Evolutionary conservation across 805 yeast genomes (phyloP), one percentile per base, ranked within the genome.

Genomic region (Barnettozyma populi): DNA sequence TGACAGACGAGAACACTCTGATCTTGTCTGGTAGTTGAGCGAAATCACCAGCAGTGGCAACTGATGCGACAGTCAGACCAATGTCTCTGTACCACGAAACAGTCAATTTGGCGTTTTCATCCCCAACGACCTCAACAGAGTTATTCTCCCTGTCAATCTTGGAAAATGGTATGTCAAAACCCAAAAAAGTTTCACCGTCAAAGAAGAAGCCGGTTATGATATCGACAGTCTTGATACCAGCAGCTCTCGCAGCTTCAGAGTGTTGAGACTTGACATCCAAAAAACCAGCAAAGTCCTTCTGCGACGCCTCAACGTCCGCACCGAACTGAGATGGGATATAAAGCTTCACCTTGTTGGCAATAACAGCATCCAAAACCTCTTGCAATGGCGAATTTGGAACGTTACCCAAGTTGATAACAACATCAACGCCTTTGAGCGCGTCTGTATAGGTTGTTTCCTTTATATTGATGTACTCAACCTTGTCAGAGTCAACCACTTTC

Each of bases 311-410:
- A 16, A 71, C 43, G 46, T 78, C 79, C 20, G 68, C 55, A 36
- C 87, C 89, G 55, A 76, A 82, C 55, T 80, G 85, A 2, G 83
- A 74, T 29, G 85, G 84, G 52, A 80, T 73, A 64, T 71, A 80
- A 31, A 78, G 57, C 57, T 74, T 73, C 43, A 79, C 78, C 52
- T 74, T 72, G 44, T 67, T 69, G 27, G 57, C 62, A 9, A 60
- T 58, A 3, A 73, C 72, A 7, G 74, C 71, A 42, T 74, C 76
- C 31, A 73, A 49, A n/a, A 65, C 51, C 1, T 54, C 64, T 29
- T 64, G 71, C 16, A 56, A 57, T 7, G 74, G 69, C 25, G 53
- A 54, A 11, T 61, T 49, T 19, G 59, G 56, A 24, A 51, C 23
- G n/a, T 69, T 62, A 37, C 69, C 54, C 39, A 79, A 63, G 51